Evolutionary conservation across 164 flowering plant genomes (phyloP).

Genomic region (Echeveria elegans): DNA sequence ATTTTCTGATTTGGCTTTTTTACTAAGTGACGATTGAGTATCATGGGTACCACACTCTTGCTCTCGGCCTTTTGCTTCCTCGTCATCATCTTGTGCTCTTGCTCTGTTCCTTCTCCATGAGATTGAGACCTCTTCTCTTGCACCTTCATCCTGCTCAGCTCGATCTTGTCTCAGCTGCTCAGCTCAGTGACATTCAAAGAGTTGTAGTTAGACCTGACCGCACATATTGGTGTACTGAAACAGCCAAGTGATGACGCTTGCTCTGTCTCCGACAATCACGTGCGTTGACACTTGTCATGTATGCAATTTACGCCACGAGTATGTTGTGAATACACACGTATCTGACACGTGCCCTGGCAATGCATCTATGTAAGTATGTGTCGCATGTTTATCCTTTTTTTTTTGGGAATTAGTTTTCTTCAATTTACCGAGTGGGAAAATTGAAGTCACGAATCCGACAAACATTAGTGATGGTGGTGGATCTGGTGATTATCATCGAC

Average conservation of each 20-base stretch:
- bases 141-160: slow-evolving; percentile 22
- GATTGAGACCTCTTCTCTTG: slow-evolving; percentile 39
- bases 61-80: slow-evolving; percentile 43
- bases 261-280: not conserved
- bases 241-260: not conserved
- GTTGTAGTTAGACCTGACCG: too few species aligned
- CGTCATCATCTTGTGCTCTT: slow-evolving; percentile 33
- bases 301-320: slow-evolving; percentile 7
- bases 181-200: not conserved
- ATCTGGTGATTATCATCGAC: slow-evolving; percentile 17
- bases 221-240: too few species aligned
- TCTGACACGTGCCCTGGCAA: too few species aligned
- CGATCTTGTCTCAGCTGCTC: too few species aligned
- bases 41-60: slow-evolving; percentile 14
- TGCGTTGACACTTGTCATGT: not conserved
- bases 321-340: not conserved
- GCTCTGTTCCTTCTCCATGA: slow-evolving; percentile 16
- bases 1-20: slow-evolving; percentile 33
- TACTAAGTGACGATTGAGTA: slow-evolving; percentile 13
- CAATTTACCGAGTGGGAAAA: too few species aligned
- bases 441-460: not conserved
- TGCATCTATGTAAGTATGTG: too few species aligned
- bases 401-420: too few species aligned
- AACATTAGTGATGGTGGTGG: slow-evolving; percentile 7
- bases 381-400: too few species aligned